Evolutionary conservation across 2,329 filamentous ascomycete species (phyloP).

Genomic region (Conoideocrella luteorostrata): DNA sequence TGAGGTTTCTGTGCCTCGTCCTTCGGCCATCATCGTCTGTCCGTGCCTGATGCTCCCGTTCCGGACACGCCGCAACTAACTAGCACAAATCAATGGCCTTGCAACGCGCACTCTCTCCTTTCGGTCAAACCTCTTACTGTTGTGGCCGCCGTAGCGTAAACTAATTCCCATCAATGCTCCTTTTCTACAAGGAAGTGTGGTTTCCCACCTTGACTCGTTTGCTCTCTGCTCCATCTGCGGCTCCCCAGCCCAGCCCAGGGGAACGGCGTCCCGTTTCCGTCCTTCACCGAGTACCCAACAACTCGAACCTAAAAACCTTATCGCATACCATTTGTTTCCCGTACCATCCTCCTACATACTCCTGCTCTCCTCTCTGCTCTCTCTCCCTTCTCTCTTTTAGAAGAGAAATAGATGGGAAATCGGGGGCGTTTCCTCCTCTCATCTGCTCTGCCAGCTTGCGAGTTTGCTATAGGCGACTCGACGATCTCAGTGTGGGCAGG

Average conservation of each 20-base stretch:
- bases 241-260: neutral
- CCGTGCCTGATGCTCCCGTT: neutral
- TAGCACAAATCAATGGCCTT: neutral
- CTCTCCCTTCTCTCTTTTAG: neutral
- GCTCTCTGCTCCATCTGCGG: too few species aligned
- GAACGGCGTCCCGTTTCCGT: constrained; percentile 1
- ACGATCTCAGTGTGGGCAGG: too few species aligned
- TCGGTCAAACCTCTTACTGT: too few species aligned
- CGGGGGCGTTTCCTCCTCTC: too few species aligned
- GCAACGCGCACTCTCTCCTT: neutral
- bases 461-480: too few species aligned
- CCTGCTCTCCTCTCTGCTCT: neutral
- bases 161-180: too few species aligned
- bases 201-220: too few species aligned
- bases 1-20: too few species aligned
- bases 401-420: too few species aligned
- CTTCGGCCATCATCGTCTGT: neutral
- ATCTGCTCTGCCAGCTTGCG: too few species aligned
- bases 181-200: too few species aligned
- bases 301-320: neutral
- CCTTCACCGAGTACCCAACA: neutral
- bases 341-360: neutral
- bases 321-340: neutral
- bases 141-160: too few species aligned
- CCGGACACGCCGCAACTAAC: neutral